phyloP scores from a whole-genome alignment of 73 alveolate species.

The Tetrahymena borealis region DNA sequence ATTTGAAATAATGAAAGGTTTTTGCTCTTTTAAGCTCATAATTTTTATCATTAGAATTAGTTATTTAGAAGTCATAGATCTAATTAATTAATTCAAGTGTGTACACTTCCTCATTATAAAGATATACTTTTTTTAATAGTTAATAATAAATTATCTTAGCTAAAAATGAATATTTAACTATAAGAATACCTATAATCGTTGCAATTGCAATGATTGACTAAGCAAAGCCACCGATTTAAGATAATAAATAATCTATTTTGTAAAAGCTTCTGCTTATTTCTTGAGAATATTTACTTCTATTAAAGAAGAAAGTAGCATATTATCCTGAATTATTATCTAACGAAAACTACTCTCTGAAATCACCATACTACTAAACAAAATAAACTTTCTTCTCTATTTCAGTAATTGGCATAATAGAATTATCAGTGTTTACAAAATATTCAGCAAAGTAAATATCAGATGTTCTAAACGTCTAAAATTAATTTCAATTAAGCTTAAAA shows the following conservation, averaged over 20 bases:
- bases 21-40: no score
- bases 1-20: no score
- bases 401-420: not conserved
- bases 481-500: not conserved
- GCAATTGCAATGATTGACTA: not conserved
- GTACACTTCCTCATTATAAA: not conserved
- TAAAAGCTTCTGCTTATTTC: not conserved
- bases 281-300: not conserved
- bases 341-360: not conserved
- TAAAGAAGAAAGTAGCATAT: not conserved
- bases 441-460: not conserved
- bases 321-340: not conserved
- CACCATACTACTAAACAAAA: not conserved
- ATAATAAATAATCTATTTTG: not conserved
- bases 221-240: not conserved
- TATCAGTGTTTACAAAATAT: not conserved
- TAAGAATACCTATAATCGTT: not conserved
- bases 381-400: not conserved
- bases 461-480: not conserved
- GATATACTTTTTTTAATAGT: not conserved
- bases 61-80: not conserved
- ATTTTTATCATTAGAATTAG: no score
- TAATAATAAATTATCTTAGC: not conserved
- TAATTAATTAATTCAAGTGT: not conserved
- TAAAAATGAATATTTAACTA: not conserved